Conservation (phyloP, 1,284 basidiomycete species). For the Rhodotorula sp. region DNA sequence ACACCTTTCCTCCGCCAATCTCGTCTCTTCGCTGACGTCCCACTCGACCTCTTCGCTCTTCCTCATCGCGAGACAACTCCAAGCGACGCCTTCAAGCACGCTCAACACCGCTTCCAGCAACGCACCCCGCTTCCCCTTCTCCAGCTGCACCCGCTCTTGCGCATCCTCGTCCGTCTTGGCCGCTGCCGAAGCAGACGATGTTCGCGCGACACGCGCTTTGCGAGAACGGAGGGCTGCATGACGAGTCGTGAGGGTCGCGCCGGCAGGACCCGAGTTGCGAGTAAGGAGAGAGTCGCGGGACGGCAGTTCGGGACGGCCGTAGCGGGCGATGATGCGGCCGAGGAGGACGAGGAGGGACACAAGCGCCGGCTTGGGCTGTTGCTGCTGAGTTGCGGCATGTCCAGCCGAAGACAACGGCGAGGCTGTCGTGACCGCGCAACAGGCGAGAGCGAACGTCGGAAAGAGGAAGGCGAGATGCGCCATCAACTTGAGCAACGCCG, state of each 20-base stretch:
- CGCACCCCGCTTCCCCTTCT: conserved; percentile 2
- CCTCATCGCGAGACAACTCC: conserved; percentile 10
- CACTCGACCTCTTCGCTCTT: not conserved
- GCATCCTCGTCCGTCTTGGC: not conserved
- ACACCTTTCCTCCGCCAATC: conserved; percentile 18
- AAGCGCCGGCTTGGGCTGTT: not conserved
- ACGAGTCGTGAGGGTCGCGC: not conserved
- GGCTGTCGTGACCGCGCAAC: not conserved
- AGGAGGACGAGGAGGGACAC: conserved; percentile 13
- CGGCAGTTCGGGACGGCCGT: conserved; percentile 17
- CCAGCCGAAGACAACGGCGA: too few species aligned
- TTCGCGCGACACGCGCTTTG: not conserved
- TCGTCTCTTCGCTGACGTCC: not conserved
- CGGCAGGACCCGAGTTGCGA: not conserved
- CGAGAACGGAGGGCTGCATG: not conserved
- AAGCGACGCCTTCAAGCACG: conserved; percentile 28
- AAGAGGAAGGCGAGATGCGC: conserved; percentile 28
- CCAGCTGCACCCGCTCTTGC: conserved; percentile 12
- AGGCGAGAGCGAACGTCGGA: conserved; percentile 3
- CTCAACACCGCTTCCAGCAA: conserved; percentile 10
- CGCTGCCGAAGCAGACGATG: not conserved
- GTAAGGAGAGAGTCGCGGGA: not conserved
- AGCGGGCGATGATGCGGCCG: conserved; percentile 23
- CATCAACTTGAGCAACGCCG: conserved; percentile 22
- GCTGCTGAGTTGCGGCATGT: not conserved